phyloP scores from a whole-genome alignment of 2,329 filamentous ascomycete genomes.

The Fonsecaea nubica region DNA sequence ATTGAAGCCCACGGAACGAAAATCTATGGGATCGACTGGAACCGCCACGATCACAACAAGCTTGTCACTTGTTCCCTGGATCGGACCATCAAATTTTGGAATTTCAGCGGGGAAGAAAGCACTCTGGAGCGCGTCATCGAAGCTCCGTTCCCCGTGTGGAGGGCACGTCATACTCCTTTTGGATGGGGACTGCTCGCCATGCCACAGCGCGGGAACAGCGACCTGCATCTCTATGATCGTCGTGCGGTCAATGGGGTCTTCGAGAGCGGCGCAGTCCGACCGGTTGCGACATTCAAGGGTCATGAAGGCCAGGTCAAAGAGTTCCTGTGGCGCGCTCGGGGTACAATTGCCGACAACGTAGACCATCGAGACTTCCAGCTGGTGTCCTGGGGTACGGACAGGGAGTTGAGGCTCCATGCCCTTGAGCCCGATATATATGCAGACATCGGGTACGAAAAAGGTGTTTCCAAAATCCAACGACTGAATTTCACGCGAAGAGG shows the following conservation, averaged over 20 bases:
- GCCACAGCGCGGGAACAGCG: conserved; percentile 85
- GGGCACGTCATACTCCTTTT: conserved; percentile 89
- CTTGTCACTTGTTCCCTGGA: conserved; percentile 90
- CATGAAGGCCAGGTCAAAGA: conserved; percentile 77
- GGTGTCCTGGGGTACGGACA: conserved; percentile 90
- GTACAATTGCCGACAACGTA: conserved; percentile 69
- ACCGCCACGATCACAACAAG: conserved; percentile 73
- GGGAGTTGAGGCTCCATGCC: conserved; percentile 78
- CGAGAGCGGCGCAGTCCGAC: conserved; percentile 46
- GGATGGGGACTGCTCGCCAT: conserved; percentile 85
- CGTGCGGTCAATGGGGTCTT: conserved; percentile 42
- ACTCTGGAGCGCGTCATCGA: conserved; percentile 76
- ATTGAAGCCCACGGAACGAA: conserved; percentile 90
- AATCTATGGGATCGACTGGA: conserved; percentile 96
- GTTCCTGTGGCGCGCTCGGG: conserved; percentile 85
- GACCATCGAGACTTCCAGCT: conserved; percentile 91
- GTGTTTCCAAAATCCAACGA: conserved; percentile 67
- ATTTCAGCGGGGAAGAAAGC: conserved; percentile 70
- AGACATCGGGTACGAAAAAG: conserved; percentile 75
- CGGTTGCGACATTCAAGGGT: conserved; percentile 60
- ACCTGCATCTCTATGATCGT: conserved; percentile 83
- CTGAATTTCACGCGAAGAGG: conserved; percentile 81
- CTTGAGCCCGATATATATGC: conserved; percentile 69
- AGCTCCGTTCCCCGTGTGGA: conserved; percentile 87
- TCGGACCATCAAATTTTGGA: conserved; percentile 92